A percentile compares a stretch with the other conserved stretches of the same genome.
These are phyloP conservation scores for Dryas alaskensis DNA, from an alignment of 306 rosid genomes.

Conservation along the genomic window DNA sequence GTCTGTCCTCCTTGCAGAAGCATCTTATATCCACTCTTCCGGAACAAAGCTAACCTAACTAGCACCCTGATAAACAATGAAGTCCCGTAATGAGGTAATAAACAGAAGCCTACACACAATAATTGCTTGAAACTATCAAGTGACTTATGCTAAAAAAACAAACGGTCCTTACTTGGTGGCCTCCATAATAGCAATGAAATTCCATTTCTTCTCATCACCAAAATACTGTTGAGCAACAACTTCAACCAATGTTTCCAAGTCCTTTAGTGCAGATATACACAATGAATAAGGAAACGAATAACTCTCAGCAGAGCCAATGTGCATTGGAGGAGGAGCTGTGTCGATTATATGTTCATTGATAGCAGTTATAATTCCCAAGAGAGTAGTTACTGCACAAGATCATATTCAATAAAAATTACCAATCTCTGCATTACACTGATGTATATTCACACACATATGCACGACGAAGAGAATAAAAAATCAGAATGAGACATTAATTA, in stretches of 20 bases:
- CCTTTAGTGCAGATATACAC: conserved; percentile 86
- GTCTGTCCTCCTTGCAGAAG: conserved; percentile 81
- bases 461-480: not conserved
- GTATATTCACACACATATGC: not conserved
- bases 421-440: not conserved
- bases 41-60: conserved; percentile 73
- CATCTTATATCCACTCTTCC: conserved; percentile 86
- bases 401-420: conserved; percentile 3
- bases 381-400: conserved; percentile 68
- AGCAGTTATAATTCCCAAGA: conserved; percentile 83
- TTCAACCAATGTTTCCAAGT: conserved; percentile 86
- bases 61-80: conserved; percentile 62
- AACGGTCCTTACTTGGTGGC: conserved; percentile 70
- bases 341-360: conserved; percentile 82
- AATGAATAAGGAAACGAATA: conserved; percentile 69
- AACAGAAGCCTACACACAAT: conserved; percentile 10
- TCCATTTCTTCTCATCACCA: conserved; percentile 89
- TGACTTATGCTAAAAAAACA: conserved; percentile 17
- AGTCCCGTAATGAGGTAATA: conserved; percentile 5
- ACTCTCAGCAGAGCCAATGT: conserved; percentile 41
- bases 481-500: not conserved
- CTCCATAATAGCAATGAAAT: conserved; percentile 84
- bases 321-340: conserved; percentile 47
- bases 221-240: conserved; percentile 84
- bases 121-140: conserved; percentile 21